These are phyloP conservation scores for Solanum clarkiae DNA, from an alignment of 257 asterid species.

Conservation along the genomic window DNA sequence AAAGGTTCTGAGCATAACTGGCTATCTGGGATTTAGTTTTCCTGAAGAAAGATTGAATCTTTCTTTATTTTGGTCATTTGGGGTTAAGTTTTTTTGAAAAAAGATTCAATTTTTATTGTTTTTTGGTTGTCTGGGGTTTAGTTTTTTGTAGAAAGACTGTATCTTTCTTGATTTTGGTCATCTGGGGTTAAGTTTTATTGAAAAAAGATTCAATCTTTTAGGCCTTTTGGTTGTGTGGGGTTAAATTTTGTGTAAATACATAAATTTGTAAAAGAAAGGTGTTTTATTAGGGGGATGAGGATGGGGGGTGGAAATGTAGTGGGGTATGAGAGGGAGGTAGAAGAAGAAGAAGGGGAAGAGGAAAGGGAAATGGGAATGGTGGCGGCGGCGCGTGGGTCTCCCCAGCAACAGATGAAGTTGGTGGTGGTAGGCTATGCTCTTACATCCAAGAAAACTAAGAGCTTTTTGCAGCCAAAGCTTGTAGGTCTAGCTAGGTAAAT, in stretches of 20 bases:
- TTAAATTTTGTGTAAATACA: neutral
- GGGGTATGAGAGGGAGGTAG: neutral
- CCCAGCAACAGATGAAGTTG: neutral
- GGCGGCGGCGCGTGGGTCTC: conserved; percentile 17
- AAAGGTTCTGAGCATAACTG: neutral
- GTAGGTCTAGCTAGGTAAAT: conserved; percentile 68
- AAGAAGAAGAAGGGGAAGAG: conserved; percentile 1
- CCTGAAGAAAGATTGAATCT: neutral
- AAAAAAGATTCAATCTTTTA: neutral
- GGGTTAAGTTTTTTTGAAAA: neutral
- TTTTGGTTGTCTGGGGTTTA: neutral
- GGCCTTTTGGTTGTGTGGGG: neutral
- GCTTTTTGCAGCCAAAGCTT: conserved; percentile 88
- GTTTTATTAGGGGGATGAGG: neutral
- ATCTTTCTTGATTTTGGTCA: neutral
- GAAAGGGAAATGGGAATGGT: conserved; percentile 20
- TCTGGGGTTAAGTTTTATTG: neutral
- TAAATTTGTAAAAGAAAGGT: neutral
- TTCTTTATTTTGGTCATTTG: neutral
- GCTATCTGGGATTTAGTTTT: neutral
- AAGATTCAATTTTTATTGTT: neutral
- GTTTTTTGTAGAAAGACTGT: neutral
- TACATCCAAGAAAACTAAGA: conserved; percentile 79
- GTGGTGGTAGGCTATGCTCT: conserved; percentile 74
- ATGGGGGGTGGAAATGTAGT: neutral